Evolutionary conservation across 345 rosid species (phyloP).

Genomic region (Arabidopsis thaliana): DNA sequence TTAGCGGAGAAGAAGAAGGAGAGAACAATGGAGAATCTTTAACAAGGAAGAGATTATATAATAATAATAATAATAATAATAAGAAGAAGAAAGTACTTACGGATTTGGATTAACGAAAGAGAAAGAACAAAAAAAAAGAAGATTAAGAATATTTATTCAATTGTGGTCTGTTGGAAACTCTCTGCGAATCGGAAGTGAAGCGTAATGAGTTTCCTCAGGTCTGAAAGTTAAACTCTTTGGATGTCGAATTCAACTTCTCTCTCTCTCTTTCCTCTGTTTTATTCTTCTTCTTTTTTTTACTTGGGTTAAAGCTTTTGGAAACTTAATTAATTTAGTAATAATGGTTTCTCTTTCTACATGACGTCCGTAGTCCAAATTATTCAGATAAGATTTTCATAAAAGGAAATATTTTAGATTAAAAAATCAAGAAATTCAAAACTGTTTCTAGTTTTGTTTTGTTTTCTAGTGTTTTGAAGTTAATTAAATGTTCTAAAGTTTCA

Average conservation of each 20-base stretch:
- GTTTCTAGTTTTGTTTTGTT: constrained; percentile 18
- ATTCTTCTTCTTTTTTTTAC: not conserved
- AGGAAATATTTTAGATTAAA: not conserved
- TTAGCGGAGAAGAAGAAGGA: constrained; percentile 9
- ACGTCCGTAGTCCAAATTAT: constrained; percentile 20
- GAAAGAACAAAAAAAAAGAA: constrained; percentile 25
- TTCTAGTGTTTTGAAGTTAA: not conserved
- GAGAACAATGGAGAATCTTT: constrained; percentile 9
- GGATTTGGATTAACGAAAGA: constrained; percentile 62
- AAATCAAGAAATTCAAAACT: constrained; percentile 1
- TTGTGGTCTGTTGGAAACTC: constrained; percentile 58
- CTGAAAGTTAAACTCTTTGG: constrained; percentile 46
- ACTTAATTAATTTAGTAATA: not conserved
- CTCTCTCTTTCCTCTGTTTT: constrained; percentile 42
- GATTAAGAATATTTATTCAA: constrained; percentile 25
- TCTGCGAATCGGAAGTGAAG: constrained; percentile 63
- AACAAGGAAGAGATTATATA: constrained; percentile 16
- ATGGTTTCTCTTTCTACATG: not conserved
- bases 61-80: not conserved
- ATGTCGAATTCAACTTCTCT: constrained; percentile 46
- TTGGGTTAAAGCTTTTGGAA: not conserved
- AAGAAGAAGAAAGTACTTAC: constrained; percentile 54
- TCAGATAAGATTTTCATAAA: constrained; percentile 23
- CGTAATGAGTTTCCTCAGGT: constrained; percentile 39
- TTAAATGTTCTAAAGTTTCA: constrained; percentile 24